phyloP scores from a whole-genome alignment of 1,284 basidiomycete genomes.

The Ceratobasidium sp. region DNA sequence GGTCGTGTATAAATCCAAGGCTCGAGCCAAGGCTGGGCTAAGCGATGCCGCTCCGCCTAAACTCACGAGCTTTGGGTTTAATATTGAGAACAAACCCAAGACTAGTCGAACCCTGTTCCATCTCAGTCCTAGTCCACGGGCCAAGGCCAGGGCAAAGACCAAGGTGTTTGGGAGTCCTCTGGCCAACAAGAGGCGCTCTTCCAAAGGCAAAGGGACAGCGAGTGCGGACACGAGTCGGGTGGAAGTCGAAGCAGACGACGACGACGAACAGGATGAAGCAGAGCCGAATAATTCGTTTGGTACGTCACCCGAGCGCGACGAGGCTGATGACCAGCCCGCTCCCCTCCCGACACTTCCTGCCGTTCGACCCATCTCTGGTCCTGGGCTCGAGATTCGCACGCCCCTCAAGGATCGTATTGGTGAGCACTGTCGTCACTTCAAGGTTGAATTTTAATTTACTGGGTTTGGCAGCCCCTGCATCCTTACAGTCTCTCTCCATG shows the following conservation, averaged over 20 bases:
- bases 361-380: slow-evolving; percentile 17
- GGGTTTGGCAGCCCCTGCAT: not conserved
- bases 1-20: slow-evolving; percentile 13
- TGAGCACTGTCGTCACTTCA: not conserved
- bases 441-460: not conserved
- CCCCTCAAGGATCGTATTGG: slow-evolving; percentile 9
- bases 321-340: slow-evolving; percentile 11
- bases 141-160: slow-evolving; percentile 5
- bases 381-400: slow-evolving; percentile 25
- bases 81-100: slow-evolving; percentile 17
- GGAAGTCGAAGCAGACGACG: not conserved
- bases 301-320: slow-evolving; percentile 4
- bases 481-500: slow-evolving; percentile 30
- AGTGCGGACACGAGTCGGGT: slow-evolving; percentile 13
- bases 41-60: slow-evolving; percentile 8
- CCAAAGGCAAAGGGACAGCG: not conserved
- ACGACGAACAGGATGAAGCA: not conserved
- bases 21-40: slow-evolving; percentile 2
- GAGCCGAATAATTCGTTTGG: not conserved
- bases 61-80: slow-evolving; percentile 16
- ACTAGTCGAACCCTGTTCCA: slow-evolving; percentile 5
- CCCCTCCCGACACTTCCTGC: slow-evolving; percentile 17
- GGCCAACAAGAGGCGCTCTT: not conserved
- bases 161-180: slow-evolving; percentile 22
- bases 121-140: slow-evolving; percentile 26